A percentile compares a stretch with the other conserved stretches of the same genome.
These are phyloP conservation scores for Sarcocystis neurona DNA, from an alignment of 169 alveolate genomes.

Conservation along the genomic window DNA sequence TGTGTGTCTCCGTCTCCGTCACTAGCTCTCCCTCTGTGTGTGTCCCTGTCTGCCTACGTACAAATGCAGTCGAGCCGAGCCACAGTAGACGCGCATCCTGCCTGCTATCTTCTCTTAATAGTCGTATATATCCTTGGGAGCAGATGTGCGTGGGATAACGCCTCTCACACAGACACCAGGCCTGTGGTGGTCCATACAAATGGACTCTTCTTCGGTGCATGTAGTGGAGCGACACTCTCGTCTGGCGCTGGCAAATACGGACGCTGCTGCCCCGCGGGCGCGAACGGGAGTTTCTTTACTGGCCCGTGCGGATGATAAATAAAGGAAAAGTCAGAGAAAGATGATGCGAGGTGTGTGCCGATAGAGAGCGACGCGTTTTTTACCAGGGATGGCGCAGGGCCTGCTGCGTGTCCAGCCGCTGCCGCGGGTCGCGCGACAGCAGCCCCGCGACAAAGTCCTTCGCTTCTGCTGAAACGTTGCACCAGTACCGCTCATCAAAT, in stretches of 20 bases:
- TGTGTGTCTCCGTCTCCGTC: too few relatives aligned
- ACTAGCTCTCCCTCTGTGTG: too few relatives aligned
- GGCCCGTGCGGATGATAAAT: not conserved
- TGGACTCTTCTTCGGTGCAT: not conserved
- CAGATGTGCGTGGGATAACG: too few relatives aligned
- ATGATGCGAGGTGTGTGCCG: not conserved
- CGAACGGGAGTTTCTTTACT: not conserved
- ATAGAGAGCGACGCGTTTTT: not conserved
- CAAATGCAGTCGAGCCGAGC: too few relatives aligned
- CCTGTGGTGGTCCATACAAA: too few relatives aligned
- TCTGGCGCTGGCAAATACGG: not conserved
- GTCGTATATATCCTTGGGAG: too few relatives aligned
- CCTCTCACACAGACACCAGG: too few relatives aligned
- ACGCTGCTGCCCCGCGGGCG: not conserved
- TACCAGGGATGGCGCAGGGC: constrained; percentile 74
- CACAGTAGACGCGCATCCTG: too few relatives aligned
- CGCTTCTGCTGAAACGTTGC: constrained; percentile 66
- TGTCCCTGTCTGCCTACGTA: too few relatives aligned
- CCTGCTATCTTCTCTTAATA: too few relatives aligned
- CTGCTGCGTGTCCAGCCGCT: constrained; percentile 65
- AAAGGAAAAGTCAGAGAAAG: not conserved
- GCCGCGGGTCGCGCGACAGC: constrained; percentile 58
- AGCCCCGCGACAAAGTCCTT: constrained; percentile 67
- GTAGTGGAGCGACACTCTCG: not conserved
- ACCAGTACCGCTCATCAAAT: constrained; percentile 73